phyloP scores from a whole-genome alignment of 2,329 filamentous ascomycete species.

The Cladophialophora bantiana region DNA sequence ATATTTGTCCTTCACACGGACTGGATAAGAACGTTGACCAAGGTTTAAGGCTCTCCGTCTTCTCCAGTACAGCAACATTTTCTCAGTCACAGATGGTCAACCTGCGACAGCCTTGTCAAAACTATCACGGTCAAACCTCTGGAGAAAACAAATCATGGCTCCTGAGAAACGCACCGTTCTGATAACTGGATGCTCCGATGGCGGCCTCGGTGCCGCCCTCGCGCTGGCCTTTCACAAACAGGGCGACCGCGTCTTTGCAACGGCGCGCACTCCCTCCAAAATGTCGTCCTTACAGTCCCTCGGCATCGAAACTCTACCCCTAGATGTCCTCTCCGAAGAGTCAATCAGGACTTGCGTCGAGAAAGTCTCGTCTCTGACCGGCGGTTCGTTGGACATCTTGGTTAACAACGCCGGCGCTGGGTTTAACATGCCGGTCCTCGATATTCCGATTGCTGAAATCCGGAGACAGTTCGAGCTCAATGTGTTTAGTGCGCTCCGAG shows the following conservation, averaged over 20 bases:
- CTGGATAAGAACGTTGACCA: background rate
- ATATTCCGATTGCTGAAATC: slow-evolving; percentile 44
- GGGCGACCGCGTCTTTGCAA: slow-evolving; percentile 63
- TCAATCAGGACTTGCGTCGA: slow-evolving; percentile 43
- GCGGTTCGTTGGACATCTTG: slow-evolving; percentile 46
- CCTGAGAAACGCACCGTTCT: slow-evolving; percentile 27
- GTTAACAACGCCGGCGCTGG: slow-evolving; percentile 55
- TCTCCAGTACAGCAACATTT: background rate
- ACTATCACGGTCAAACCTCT: background rate
- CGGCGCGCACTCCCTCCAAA: slow-evolving; percentile 49
- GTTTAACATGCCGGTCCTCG: slow-evolving; percentile 48
- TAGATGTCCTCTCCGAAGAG: slow-evolving; percentile 45
- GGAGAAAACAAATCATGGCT: background rate
- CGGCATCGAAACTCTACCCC: slow-evolving; percentile 42
- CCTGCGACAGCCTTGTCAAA: background rate
- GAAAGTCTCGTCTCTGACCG: slow-evolving; percentile 32
- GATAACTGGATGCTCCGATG: slow-evolving; percentile 55
- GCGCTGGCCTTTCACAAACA: slow-evolving; percentile 62
- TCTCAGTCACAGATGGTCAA: too few species aligned
- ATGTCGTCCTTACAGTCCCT: slow-evolving; percentile 38
- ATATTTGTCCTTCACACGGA: too few species aligned
- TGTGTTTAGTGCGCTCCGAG: slow-evolving; percentile 48
- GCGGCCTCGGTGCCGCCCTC: slow-evolving; percentile 66
- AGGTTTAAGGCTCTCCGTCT: background rate
- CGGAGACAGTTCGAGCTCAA: slow-evolving; percentile 51